phyloP scores from a whole-genome alignment of 2,329 filamentous ascomycete genomes.

The Aspergillus fumigatus region DNA sequence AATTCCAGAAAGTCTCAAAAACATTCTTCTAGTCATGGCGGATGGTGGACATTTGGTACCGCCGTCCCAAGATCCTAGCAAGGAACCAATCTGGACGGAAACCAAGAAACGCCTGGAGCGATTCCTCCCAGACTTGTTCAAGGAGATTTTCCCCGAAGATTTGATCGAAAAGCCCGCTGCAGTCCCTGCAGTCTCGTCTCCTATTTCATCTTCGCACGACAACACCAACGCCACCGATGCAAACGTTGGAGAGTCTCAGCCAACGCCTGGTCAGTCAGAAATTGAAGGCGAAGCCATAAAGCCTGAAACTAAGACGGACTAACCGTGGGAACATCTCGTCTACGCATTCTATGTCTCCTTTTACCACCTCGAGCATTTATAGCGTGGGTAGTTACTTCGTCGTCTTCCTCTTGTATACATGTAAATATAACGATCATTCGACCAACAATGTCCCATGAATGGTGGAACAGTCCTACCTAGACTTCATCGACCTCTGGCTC shows the following conservation, averaged over 20 bases:
- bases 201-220: constrained; percentile 3
- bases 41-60: constrained; percentile 79
- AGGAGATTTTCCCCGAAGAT: constrained; percentile 52
- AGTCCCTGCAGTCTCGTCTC: constrained; percentile 16
- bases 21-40: constrained; percentile 91
- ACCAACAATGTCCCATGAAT: neutral
- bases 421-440: constrained; percentile 5
- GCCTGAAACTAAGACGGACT: neutral
- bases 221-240: constrained; percentile 11
- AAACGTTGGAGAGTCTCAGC: constrained; percentile 3
- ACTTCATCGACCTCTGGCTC: neutral
- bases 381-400: constrained; percentile 9
- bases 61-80: constrained; percentile 50
- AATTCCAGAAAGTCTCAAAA: constrained; percentile 91
- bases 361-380: constrained; percentile 12
- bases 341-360: constrained; percentile 1
- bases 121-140: constrained; percentile 57
- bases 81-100: constrained; percentile 56
- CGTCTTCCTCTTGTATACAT: constrained; percentile 2
- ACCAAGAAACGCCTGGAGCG: constrained; percentile 57
- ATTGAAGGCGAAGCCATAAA: neutral
- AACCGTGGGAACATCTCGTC: neutral
- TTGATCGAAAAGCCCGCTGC: constrained; percentile 17
- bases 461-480: neutral
- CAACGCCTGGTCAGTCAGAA: neutral